Evolutionary conservation across 306 rosid genomes (phyloP).

Genomic region (Cicer judaicum): DNA sequence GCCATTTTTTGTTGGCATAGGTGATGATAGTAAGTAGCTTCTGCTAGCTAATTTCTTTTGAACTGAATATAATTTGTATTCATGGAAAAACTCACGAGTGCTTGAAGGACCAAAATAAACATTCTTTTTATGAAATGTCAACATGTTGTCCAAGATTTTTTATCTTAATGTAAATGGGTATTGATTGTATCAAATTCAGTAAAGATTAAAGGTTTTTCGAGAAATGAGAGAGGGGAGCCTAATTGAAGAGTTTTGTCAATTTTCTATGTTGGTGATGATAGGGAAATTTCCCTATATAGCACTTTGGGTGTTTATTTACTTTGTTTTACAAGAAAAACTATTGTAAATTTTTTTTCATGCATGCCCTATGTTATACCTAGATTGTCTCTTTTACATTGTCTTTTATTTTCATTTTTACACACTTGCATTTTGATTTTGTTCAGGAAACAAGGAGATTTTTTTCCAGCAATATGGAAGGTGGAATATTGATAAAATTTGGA

Average conservation of each 20-base stretch:
- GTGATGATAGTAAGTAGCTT: too few species aligned
- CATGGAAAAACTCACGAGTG: neutral
- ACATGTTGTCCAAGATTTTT: conserved; percentile 8
- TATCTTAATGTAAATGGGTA: neutral
- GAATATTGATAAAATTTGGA: conserved; percentile 84
- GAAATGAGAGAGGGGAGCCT: conserved; percentile 22
- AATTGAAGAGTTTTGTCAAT: neutral
- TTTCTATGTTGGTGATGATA: conserved; percentile 5
- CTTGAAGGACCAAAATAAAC: conserved; percentile 6
- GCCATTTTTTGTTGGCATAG: conserved; percentile 4
- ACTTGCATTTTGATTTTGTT: conserved; percentile 28
- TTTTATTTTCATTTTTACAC: conserved; percentile 19
- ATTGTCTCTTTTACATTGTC: conserved; percentile 36
- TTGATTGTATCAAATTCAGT: neutral
- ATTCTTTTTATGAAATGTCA: conserved; percentile 1
- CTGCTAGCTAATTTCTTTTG: conserved; percentile 3
- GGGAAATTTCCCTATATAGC: conserved; percentile 10
- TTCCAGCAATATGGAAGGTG: conserved; percentile 76
- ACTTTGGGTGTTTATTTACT: neutral
- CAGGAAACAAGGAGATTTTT: conserved; percentile 78
- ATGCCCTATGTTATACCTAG: conserved; percentile 20
- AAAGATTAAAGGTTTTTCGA: conserved; percentile 7
- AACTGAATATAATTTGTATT: conserved; percentile 5
- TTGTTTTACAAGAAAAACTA: neutral
- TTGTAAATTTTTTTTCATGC: conserved; percentile 12